Evolutionary conservation across 106 monocot genomes (phyloP), one percentile per base, ranked within the genome.

Genomic region (Ottelia alismoides): DNA sequence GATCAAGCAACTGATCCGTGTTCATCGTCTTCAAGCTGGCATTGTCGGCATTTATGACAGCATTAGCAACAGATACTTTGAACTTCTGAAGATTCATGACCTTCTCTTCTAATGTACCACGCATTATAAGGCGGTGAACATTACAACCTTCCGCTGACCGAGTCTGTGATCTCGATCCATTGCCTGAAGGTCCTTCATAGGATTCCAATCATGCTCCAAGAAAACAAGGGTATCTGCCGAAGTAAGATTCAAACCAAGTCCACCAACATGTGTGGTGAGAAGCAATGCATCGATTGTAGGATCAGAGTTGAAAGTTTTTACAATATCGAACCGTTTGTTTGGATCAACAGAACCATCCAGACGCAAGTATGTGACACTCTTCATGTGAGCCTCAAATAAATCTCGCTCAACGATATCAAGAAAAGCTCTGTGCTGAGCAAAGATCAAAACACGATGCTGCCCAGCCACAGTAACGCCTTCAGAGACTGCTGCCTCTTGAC

Each of bases 111-210:
- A 98, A 56, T 11, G 90, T 90, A 3, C 90, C 98, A 53, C 90
- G 76, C 98, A 98, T 98, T 54, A 98, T 98, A 59, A 98, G 78
- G 18, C 98, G 81, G 64, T 98, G 98, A 25, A 98, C 85, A 48
- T 86, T 85, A 98, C 90, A 58, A 98, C 98, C 65, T 85, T 98
- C 17, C 76, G 83, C 68, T 96, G 94, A 19, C 94, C 94, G 63
- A 96, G 20, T 55, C 94, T 70, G 40, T 96, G 94, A 20, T 89
- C 98, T 58, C 90, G 75, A 58, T 98, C 98, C 90, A 98, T 98
- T 30, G 98, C 98, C 98, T 98, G 61, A n/a, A n/a, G 90, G 72
- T 90, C 90, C 56, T 72, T 90, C 90, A 90, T 90, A 57, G 90
- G 90, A 67, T 90, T 90, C 90, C 90, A 90, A 53, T 90, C 90